phyloP scores from a whole-genome alignment of 805 yeast species.

The Jamesozyma spencerorum region DNA sequence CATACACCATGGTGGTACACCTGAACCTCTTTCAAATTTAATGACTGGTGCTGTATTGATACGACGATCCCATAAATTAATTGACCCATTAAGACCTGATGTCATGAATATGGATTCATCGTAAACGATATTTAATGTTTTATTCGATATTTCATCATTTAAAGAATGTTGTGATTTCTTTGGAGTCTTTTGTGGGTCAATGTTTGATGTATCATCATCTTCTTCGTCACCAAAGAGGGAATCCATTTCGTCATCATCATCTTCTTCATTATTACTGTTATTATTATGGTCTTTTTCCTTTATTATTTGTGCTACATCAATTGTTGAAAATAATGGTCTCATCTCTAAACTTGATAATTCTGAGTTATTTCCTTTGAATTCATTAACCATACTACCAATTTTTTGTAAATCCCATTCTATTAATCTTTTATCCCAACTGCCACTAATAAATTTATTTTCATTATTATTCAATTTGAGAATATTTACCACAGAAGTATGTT shows the following conservation, averaged over 20 bases:
- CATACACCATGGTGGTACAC: conserved; percentile 91
- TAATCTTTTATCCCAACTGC: conserved; percentile 82
- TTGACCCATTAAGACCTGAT: conserved; percentile 73
- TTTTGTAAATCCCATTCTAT: conserved; percentile 73
- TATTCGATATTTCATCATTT: conserved; percentile 19
- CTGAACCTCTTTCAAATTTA: conserved; percentile 45
- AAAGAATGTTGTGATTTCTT: conserved; percentile 4
- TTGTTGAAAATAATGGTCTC: conserved; percentile 47
- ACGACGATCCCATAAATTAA: conserved; percentile 78
- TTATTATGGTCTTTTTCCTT: conserved; percentile 22
- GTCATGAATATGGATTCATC: conserved; percentile 57
- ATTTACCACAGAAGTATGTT: conserved; percentile 68
- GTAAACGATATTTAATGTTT: conserved; percentile 19
- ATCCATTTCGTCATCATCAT: conserved; percentile 40
- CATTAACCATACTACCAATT: conserved; percentile 45
- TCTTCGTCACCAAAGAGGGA: conserved; percentile 54
- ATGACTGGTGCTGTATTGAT: conserved; percentile 33
- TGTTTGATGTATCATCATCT: conserved; percentile 26
- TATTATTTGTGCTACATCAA: conserved; percentile 30
- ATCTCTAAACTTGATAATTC: conserved; percentile 72
- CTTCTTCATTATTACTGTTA: conserved; percentile 15
- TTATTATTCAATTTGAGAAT: conserved; percentile 51
- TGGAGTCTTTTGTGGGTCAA: conserved; percentile 3
- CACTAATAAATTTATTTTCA: conserved; percentile 64
- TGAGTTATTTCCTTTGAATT: conserved; percentile 54